phyloP scores from a whole-genome alignment of 352 stramenopile genomes.

The Pythium phragmitis region DNA sequence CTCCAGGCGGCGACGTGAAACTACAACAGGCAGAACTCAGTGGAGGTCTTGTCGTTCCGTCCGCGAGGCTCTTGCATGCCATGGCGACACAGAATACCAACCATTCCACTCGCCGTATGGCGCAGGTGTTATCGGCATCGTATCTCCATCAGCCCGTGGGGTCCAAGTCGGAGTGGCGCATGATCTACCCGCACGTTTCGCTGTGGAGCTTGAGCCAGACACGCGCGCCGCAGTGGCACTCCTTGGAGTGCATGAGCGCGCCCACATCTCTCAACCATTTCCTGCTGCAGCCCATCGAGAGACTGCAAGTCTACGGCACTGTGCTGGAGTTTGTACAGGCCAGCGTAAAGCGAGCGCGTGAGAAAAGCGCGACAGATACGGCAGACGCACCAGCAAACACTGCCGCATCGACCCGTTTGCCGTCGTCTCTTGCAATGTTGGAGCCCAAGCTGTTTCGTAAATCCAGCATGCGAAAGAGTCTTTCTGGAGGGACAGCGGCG shows the following conservation, averaged over 20 bases:
- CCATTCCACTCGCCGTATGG: neutral
- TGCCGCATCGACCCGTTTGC: neutral
- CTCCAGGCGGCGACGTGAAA: neutral
- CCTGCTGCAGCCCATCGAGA: conserved; percentile 36
- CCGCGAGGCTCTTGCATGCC: neutral
- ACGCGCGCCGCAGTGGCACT: conserved; percentile 28
- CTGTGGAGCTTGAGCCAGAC: conserved; percentile 25
- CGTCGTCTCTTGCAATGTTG: neutral
- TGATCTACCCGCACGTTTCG: conserved; percentile 30
- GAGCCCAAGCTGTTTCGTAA: no score
- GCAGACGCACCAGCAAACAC: neutral
- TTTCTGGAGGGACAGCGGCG: no score
- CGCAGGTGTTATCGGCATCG: neutral
- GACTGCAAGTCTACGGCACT: conserved; percentile 28
- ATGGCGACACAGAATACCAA: neutral
- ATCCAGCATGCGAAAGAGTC: no score
- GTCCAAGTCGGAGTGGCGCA: conserved; percentile 21
- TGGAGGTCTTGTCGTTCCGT: neutral
- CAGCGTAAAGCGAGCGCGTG: neutral
- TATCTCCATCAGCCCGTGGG: conserved; percentile 15
- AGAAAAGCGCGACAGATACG: neutral
- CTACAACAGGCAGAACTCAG: neutral
- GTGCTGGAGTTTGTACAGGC: conserved; percentile 17
- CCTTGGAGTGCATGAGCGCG: conserved; percentile 20
- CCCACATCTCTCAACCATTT: conserved; percentile 36